phyloP scores from a whole-genome alignment of 2,329 filamentous ascomycete genomes.

The Pseudogymnoascus sp. region DNA sequence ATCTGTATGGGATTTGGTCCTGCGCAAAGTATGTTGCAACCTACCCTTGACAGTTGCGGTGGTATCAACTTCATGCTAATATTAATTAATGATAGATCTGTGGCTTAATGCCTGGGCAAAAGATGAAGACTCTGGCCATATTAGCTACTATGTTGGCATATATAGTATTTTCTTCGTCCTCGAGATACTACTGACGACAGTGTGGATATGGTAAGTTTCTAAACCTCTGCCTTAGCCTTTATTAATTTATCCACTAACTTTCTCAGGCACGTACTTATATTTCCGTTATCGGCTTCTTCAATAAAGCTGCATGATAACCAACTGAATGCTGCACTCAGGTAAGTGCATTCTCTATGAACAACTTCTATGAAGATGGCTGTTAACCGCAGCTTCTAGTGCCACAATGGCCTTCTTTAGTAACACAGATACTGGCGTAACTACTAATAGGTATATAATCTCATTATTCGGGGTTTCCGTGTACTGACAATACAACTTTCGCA shows the following conservation, averaged over 20 bases:
- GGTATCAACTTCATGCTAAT: background rate
- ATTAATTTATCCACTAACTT: background rate
- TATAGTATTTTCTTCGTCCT: constrained; percentile 7
- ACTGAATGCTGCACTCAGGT: background rate
- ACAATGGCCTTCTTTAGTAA: constrained; percentile 14
- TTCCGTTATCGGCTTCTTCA: background rate
- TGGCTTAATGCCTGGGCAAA: background rate
- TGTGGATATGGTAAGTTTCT: background rate
- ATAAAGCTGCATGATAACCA: constrained; percentile 1
- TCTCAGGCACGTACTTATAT: background rate
- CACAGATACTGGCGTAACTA: constrained; percentile 17
- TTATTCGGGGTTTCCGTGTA: no score
- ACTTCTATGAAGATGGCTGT: background rate
- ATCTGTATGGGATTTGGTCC: background rate
- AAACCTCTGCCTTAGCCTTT: no score
- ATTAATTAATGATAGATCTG: background rate
- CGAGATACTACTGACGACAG: background rate
- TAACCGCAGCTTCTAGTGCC: background rate
- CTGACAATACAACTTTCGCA: background rate
- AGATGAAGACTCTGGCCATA: background rate
- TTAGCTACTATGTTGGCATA: constrained; percentile 1
- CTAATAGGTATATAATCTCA: constrained; percentile 12
- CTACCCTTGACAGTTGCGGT: background rate
- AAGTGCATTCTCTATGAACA: background rate
- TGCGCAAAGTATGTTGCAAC: background rate